These are phyloP conservation scores for Basidiobolus meristosporus DNA, from an alignment of 371 early-diverging fungal genomes.

Conservation along the genomic window DNA sequence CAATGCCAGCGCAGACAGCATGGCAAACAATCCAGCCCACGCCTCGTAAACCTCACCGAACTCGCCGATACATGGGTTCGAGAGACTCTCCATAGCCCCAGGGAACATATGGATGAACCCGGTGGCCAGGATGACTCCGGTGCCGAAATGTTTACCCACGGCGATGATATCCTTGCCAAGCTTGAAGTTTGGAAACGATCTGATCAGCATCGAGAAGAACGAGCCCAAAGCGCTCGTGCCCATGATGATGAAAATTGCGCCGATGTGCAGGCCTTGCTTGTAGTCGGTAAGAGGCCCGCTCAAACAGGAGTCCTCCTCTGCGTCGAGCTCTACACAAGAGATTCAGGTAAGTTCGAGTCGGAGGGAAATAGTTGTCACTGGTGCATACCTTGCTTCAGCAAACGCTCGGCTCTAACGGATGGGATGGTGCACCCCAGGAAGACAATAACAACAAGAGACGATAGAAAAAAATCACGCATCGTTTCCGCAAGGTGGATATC, in stretches of 20 bases:
- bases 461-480: too few relatives aligned
- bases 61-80: slow-evolving; percentile 18
- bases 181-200: neutral
- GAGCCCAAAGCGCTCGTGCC: neutral
- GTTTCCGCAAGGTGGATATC: too few relatives aligned
- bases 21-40: slow-evolving; percentile 23
- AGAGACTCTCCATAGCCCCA: slow-evolving; percentile 14
- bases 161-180: neutral
- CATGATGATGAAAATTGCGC: slow-evolving; percentile 28
- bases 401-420: too few relatives aligned
- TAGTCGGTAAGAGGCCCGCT: too few relatives aligned
- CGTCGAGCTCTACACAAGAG: too few relatives aligned
- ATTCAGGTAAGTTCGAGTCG: too few relatives aligned
- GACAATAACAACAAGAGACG: too few relatives aligned
- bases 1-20: slow-evolving; percentile 20
- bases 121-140: slow-evolving; percentile 61
- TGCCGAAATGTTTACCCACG: slow-evolving; percentile 41
- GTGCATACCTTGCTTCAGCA: too few relatives aligned
- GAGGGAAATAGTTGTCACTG: too few relatives aligned
- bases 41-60: slow-evolving; percentile 17
- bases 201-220: neutral
- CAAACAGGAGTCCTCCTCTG: too few relatives aligned
- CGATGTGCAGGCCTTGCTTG: slow-evolving; percentile 25
- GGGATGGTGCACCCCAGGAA: too few relatives aligned
- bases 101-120: slow-evolving; percentile 53